Evolutionary conservation across 495 filamentous ascomycete species (phyloP), one percentile per base, ranked within the genome.

Genomic region (Aspergillus sclerotiicarbonarius): DNA sequence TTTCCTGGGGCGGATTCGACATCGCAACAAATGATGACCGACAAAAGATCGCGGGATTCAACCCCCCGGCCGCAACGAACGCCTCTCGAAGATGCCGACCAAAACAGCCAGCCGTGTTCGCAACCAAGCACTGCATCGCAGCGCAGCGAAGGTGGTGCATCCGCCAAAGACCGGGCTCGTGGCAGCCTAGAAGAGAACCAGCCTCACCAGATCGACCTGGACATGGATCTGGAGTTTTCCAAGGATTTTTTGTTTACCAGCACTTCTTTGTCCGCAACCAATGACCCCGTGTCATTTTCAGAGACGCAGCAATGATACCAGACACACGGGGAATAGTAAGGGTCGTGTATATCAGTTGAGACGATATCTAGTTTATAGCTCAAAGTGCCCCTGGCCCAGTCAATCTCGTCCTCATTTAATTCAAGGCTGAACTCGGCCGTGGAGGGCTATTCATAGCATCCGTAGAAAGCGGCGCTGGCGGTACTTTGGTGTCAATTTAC

Each of bases 161-260:
- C 58, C 21, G 51, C 50, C 15, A 52, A 56, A n/a, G 59, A 53
- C 29, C 64, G 60, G 20, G 6, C 19, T 12, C 30, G 33, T 41
- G 46, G 35, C 4, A 49, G 54, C 15, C 4, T 25, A 8, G 60
- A 66, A 39, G 69, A 67, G 5, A 69, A 71, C 49, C 60, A 60
- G 13, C 52, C 74, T 8, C 70, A 67, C 29, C 58, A 64, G 29
- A 39, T 77, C 8, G 66, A 72, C 35, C 48, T 75, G 39, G 71
- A 74, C 48, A 64, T 74, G 71, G 74, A 76, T 56, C 37, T 75
- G 35, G 72, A 77, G 51, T 74, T 74, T 25, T 71, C 74, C 0
- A 71, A 63, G 44, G 70, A 73, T 39, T 74, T 71, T 30, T 32
- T 77, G 18, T 74, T 74, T 31, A 69, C 66, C 1, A 72, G 67